A percentile compares a stretch with the other conserved stretches of the same genome.
Conservation (phyloP, 345 rosid species). For the Citrus sinensis region DNA sequence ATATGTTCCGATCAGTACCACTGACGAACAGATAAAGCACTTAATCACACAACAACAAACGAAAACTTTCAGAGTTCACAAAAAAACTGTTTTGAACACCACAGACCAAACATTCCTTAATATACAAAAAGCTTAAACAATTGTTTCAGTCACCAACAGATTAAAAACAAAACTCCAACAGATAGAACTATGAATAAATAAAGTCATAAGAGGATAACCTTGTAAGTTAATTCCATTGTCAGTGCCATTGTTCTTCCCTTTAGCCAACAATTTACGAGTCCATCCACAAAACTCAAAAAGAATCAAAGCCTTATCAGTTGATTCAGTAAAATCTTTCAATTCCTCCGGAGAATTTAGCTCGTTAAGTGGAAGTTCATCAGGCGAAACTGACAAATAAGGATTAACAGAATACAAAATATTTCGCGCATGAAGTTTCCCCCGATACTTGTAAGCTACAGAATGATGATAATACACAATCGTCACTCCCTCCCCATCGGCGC, state of each 20-base stretch:
- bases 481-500: conserved; percentile 47
- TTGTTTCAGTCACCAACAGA: not conserved
- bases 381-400: conserved; percentile 43
- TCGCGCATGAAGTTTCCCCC: conserved; percentile 60
- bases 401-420: conserved; percentile 49
- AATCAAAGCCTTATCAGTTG: conserved; percentile 74
- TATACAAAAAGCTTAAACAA: not conserved
- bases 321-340: conserved; percentile 55
- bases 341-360: conserved; percentile 41
- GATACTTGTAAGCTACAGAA: conserved; percentile 60
- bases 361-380: conserved; percentile 54
- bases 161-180: not conserved
- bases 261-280: conserved; percentile 45
- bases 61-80: not conserved
- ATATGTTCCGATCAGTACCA: conserved; percentile 1
- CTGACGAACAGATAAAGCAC: not conserved
- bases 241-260: conserved; percentile 43
- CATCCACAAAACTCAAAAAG: conserved; percentile 85
- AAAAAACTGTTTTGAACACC: not conserved
- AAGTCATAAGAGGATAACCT: conserved; percentile 31
- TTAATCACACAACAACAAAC: not conserved
- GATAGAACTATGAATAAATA: not conserved
- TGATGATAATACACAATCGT: conserved; percentile 59
- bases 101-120: not conserved
- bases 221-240: conserved; percentile 25